Evolutionary conservation across 441 rosid species (phyloP).

Genomic region (Flueggea neowawraea): DNA sequence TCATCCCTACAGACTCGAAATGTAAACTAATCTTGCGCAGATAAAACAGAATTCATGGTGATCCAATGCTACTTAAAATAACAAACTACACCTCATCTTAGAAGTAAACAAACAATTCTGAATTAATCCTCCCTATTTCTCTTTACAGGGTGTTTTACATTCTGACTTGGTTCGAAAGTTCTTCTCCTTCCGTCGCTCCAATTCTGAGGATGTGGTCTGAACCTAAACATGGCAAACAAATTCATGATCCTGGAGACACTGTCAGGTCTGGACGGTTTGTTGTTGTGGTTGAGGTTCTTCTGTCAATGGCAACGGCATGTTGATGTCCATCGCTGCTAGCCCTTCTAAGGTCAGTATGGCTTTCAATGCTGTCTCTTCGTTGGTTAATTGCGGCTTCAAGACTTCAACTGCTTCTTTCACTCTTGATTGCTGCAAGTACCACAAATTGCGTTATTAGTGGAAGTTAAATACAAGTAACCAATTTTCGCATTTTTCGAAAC

Average conservation of each 20-base stretch:
- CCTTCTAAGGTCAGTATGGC: conserved; percentile 72
- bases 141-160: conserved; percentile 26
- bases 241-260: conserved; percentile 2
- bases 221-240: conserved; percentile 9
- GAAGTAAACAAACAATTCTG: conserved; percentile 11
- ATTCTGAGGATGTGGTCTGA: conserved; percentile 9
- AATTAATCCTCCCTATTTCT: conserved; percentile 31
- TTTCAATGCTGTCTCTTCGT: conserved; percentile 32
- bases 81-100: conserved; percentile 21
- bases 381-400: conserved; percentile 48
- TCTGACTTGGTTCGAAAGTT: conserved; percentile 32
- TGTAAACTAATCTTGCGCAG: conserved; percentile 14
- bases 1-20: not conserved
- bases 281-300: conserved; percentile 23
- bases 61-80: conserved; percentile 13
- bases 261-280: conserved; percentile 5
- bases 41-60: conserved; percentile 9
- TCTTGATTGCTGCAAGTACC: conserved; percentile 59
- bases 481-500: not conserved
- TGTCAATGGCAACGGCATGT: conserved; percentile 18
- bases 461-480: not conserved
- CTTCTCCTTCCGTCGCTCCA: conserved; percentile 21
- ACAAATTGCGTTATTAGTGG: conserved; percentile 1
- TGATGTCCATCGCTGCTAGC: conserved; percentile 45
- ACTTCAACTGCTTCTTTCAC: conserved; percentile 49